These are phyloP conservation scores for Aureobasidium uvarum DNA, from an alignment of 2,329 filamentous ascomycete species.

Conservation along the genomic window DNA sequence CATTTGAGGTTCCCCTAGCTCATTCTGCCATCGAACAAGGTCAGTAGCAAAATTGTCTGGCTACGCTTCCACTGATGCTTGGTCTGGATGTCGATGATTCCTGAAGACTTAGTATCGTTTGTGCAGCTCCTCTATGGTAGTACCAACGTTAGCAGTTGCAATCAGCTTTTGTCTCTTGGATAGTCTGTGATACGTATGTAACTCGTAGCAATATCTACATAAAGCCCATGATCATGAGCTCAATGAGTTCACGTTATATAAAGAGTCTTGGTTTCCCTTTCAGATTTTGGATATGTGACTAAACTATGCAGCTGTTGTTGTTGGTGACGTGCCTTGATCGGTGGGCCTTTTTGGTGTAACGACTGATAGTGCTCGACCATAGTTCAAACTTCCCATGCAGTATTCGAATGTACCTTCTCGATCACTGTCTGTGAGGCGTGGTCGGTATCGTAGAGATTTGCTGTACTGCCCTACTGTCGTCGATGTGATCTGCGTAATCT, in stretches of 20 bases:
- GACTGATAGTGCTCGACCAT: not conserved
- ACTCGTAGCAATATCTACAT: not conserved
- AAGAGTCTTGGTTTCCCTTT: no score
- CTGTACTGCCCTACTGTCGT: not conserved
- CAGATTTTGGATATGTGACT: no score
- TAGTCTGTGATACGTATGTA: not conserved
- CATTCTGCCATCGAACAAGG: not conserved
- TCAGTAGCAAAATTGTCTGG: not conserved
- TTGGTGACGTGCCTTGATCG: not conserved
- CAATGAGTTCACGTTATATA: no score
- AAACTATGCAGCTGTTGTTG: no score
- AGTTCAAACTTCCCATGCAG: no score
- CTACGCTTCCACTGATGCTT: not conserved
- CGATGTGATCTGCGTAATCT: not conserved
- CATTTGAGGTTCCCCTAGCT: not conserved
- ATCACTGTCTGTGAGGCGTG: not conserved
- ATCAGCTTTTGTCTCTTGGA: not conserved
- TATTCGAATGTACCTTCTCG: not conserved
- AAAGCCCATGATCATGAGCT: not conserved
- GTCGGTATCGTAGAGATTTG: not conserved
- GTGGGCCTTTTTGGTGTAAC: not conserved
- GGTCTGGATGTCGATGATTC: not conserved
- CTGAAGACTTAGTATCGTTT: not conserved
- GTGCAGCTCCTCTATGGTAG: not conserved
- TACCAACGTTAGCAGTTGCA: not conserved